phyloP scores from a whole-genome alignment of 2,329 filamentous ascomycete genomes.

The Diaporthe caulivora region DNA sequence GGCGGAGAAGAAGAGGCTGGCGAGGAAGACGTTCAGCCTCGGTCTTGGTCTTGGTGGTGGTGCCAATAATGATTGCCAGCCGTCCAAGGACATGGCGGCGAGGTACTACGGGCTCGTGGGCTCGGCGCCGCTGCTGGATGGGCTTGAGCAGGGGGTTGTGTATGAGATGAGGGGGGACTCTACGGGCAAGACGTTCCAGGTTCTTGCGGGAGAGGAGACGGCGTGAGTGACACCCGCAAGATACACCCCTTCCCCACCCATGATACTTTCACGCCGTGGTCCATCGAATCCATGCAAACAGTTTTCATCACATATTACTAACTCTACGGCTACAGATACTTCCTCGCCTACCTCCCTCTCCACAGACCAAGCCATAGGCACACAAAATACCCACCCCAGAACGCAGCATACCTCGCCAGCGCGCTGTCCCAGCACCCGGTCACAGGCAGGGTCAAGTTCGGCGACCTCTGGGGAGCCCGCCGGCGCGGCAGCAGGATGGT shows the following conservation, averaged over 20 bases:
- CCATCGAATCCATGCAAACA: too few relatives aligned
- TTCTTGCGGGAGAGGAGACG: background rate
- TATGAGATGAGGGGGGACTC: constrained; percentile 23
- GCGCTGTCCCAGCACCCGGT: constrained; percentile 35
- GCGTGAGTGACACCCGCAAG: background rate
- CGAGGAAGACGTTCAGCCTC: constrained; percentile 1
- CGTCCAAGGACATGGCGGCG: constrained; percentile 32
- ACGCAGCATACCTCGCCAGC: constrained; percentile 34
- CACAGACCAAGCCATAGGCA: constrained; percentile 27
- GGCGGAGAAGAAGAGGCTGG: background rate
- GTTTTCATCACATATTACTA: background rate
- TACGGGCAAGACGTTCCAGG: constrained; percentile 1
- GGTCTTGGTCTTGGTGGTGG: background rate
- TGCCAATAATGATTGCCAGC: background rate
- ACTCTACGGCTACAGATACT: background rate
- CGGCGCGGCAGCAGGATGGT: constrained; percentile 27
- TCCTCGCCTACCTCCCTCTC: constrained; percentile 36
- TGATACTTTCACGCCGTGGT: background rate
- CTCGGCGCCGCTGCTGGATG: background rate
- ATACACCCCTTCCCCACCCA: background rate
- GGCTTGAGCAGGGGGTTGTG: constrained; percentile 9
- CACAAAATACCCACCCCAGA: constrained; percentile 17
- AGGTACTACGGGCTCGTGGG: constrained; percentile 37
- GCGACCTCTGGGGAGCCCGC: constrained; percentile 25
- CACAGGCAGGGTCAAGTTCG: constrained; percentile 31